Evolutionary conservation across 106 monocot genomes (phyloP).

Genomic region (Ottelia alismoides): DNA sequence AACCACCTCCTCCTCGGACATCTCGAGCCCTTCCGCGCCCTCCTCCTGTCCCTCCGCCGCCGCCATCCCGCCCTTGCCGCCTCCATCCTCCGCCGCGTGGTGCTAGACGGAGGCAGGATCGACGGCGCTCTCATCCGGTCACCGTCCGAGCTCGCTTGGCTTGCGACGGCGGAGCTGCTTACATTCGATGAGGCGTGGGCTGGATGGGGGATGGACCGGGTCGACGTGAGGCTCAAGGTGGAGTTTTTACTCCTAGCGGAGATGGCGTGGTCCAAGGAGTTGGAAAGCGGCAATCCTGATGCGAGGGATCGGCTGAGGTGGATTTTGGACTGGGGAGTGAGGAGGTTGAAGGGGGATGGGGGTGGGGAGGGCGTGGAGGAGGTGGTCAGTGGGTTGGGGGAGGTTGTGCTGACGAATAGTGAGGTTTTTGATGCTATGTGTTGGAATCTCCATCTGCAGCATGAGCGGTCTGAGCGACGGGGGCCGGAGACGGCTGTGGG

Average conservation of each 20-base stretch:
- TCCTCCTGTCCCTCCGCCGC: constrained; percentile 56
- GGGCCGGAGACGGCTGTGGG: constrained; percentile 10
- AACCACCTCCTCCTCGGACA: constrained; percentile 92
- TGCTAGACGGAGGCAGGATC: constrained; percentile 52
- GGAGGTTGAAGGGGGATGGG: constrained; percentile 34
- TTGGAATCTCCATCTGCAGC: constrained; percentile 43
- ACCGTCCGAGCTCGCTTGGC: constrained; percentile 72
- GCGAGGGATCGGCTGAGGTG: constrained; percentile 12
- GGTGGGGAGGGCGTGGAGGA: constrained; percentile 17
- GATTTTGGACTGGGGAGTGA: constrained; percentile 40
- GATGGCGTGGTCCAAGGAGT: constrained; percentile 17
- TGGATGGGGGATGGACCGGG: constrained; percentile 15
- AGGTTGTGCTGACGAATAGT: constrained; percentile 28
- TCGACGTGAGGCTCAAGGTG: constrained; percentile 32
- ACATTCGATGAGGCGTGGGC: constrained; percentile 19
- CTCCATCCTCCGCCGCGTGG: constrained; percentile 39
- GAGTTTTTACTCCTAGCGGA: constrained; percentile 69
- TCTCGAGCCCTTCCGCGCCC: constrained; percentile 73
- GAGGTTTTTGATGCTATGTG: constrained; percentile 60
- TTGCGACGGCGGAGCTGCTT: constrained; percentile 53
- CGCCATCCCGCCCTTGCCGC: constrained; percentile 50
- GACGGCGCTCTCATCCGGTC: constrained; percentile 45
- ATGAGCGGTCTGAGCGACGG: constrained; percentile 3
- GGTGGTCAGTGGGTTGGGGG: constrained; percentile 33
- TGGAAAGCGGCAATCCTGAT: constrained; percentile 3